Evolutionary conservation across 345 rosid species (phyloP).

Genomic region (Psidium guajava): DNA sequence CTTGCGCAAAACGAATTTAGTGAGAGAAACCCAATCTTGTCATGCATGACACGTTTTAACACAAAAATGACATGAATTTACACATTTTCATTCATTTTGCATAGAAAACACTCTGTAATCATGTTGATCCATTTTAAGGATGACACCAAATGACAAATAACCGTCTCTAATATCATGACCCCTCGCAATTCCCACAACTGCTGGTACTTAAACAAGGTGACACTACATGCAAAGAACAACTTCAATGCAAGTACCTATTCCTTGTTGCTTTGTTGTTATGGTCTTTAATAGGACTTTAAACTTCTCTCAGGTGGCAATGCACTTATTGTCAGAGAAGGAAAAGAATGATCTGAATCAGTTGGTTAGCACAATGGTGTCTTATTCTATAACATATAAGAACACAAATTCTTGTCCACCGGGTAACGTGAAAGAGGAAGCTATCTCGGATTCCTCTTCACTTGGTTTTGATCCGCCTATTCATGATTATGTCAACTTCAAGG

Average conservation of each 20-base stretch:
- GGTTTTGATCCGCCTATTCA: conserved; percentile 64
- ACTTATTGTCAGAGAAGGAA: conserved; percentile 66
- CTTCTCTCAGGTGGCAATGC: conserved; percentile 65
- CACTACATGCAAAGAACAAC: neutral
- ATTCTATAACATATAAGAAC: conserved; percentile 61
- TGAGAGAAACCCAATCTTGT: neutral
- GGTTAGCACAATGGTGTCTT: conserved; percentile 62
- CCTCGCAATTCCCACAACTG: neutral
- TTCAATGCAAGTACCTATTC: neutral
- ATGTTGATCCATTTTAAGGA: neutral
- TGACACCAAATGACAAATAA: neutral
- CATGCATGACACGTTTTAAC: neutral
- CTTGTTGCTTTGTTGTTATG: neutral
- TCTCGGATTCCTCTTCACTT: conserved; percentile 38
- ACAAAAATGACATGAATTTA: neutral
- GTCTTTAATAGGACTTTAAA: neutral
- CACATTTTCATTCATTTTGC: neutral
- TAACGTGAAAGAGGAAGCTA: conserved; percentile 31
- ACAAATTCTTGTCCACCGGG: conserved; percentile 31
- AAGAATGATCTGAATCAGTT: conserved; percentile 53
- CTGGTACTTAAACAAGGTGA: neutral
- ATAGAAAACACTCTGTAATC: neutral
- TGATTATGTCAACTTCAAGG: conserved; percentile 75
- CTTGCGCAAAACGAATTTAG: neutral
- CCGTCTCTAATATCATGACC: neutral